These are phyloP conservation scores for Leccinum rimulosum DNA, from an alignment of 768 basidiomycete genomes.

Conservation along the genomic window DNA sequence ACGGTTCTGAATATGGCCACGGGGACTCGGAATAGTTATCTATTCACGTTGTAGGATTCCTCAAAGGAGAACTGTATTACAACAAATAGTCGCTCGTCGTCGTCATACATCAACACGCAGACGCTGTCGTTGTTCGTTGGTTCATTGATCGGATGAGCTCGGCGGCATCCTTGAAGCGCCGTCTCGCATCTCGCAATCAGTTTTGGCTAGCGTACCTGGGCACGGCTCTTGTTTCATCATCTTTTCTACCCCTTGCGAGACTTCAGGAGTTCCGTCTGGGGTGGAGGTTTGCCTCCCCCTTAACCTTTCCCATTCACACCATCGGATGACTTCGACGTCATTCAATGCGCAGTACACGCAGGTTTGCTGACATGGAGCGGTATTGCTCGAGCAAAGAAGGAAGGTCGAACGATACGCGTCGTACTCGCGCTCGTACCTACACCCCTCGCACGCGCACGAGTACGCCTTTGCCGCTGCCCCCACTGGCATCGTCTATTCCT, in stretches of 20 bases:
- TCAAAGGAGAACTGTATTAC: no score
- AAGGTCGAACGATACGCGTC: conserved; percentile 39
- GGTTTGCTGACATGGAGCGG: conserved; percentile 48
- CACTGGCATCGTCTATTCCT: conserved; percentile 20
- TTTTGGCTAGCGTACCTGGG: no score
- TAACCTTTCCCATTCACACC: conserved; percentile 34
- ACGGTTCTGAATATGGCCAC: background rate
- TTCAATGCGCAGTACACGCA: conserved; percentile 66
- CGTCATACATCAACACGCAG: no score
- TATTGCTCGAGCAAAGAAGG: conserved; percentile 35
- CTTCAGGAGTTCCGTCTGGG: conserved; percentile 64
- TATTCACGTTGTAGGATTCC: no score
- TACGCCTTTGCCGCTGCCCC: conserved; percentile 22
- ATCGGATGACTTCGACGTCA: conserved; percentile 67
- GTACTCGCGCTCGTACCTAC: conserved; percentile 42
- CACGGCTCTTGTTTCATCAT: conserved; percentile 57
- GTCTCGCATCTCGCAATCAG: no score
- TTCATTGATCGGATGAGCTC: no score
- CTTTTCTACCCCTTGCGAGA: conserved; percentile 53
- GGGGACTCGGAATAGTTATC: no score
- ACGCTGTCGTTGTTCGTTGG: no score
- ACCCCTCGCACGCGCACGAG: conserved; percentile 30
- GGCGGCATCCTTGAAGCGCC: no score
- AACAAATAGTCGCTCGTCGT: no score
- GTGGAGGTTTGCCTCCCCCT: conserved; percentile 52